These are phyloP conservation scores for Melampsora americana DNA, from an alignment of 1,284 basidiomycete genomes.

Conservation along the genomic window DNA sequence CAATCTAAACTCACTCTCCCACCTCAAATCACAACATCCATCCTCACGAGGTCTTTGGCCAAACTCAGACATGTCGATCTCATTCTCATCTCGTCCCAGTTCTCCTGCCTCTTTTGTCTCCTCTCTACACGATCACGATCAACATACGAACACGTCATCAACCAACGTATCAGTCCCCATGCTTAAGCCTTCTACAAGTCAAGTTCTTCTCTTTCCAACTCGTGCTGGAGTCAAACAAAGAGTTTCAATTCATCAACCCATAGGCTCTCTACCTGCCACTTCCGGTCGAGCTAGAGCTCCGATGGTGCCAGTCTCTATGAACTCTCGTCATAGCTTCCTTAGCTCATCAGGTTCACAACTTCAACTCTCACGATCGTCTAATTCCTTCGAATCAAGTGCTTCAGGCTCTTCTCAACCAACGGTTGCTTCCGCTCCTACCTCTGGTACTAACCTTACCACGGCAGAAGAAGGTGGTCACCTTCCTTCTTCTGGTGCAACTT, in stretches of 20 bases:
- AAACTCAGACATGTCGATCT: too few species aligned
- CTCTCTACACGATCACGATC: not conserved
- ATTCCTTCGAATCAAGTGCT: not conserved
- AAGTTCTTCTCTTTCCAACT: conserved; percentile 12
- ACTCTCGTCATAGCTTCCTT: not conserved
- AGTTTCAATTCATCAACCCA: conserved; percentile 6
- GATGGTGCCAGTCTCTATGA: conserved; percentile 9
- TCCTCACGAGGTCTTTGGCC: too few species aligned
- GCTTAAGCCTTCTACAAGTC: not conserved
- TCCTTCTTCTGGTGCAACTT: not conserved
- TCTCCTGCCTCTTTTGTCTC: not conserved
- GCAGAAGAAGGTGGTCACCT: not conserved
- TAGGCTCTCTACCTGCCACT: not conserved
- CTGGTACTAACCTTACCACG: not conserved
- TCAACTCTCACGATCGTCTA: not conserved
- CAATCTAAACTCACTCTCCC: too few species aligned
- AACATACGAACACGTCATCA: not conserved
- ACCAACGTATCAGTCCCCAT: not conserved
- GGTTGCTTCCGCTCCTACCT: not conserved
- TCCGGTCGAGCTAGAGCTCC: conserved; percentile 1
- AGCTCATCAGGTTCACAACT: conserved; percentile 3
- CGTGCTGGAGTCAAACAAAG: conserved; percentile 11
- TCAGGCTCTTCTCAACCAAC: not conserved
- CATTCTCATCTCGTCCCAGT: not conserved
- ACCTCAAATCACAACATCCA: too few species aligned